Percentiles rank a stretch among this genome's conserved stretches.
These are phyloP conservation scores for Russula vinacea DNA, from an alignment of 768 basidiomycete species.

Conservation along the genomic window DNA sequence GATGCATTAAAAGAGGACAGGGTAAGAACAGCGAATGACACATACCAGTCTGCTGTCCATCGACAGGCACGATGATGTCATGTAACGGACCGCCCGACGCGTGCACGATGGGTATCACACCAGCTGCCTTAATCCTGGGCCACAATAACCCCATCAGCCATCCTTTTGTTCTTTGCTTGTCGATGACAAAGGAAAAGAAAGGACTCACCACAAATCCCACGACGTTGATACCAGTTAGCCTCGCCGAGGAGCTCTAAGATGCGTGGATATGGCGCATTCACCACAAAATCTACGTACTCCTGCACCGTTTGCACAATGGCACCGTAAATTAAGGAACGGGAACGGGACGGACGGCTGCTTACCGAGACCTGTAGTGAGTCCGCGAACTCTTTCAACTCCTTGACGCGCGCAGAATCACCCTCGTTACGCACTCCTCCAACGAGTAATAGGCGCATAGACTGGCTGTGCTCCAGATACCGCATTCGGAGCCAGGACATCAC, in stretches of 20 bases:
- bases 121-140: constrained; percentile 66
- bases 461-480: constrained; percentile 55
- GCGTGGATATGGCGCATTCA: constrained; percentile 76
- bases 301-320: constrained; percentile 34
- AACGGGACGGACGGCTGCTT: constrained; percentile 15
- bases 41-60: constrained; percentile 65
- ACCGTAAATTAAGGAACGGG: constrained; percentile 8
- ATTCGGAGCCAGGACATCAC: constrained; percentile 60
- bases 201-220: constrained; percentile 90
- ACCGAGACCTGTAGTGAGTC: constrained; percentile 64
- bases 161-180: not conserved
- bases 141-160: not conserved
- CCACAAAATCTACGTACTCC: constrained; percentile 70
- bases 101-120: constrained; percentile 87
- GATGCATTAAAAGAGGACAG: constrained; percentile 42
- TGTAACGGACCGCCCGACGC: constrained; percentile 88
- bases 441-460: constrained; percentile 53
- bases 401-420: constrained; percentile 68
- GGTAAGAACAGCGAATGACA: constrained; percentile 13
- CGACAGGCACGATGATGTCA: constrained; percentile 84
- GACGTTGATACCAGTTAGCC: constrained; percentile 87
- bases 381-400: constrained; percentile 55
- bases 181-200: constrained; percentile 1
- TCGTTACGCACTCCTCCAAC: constrained; percentile 84
- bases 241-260: constrained; percentile 68